A percentile compares a stretch with the other conserved stretches of the same genome.
Evolutionary conservation across 352 stramenopile species (phyloP).

Genomic region (Phytopythium sindhum): DNA sequence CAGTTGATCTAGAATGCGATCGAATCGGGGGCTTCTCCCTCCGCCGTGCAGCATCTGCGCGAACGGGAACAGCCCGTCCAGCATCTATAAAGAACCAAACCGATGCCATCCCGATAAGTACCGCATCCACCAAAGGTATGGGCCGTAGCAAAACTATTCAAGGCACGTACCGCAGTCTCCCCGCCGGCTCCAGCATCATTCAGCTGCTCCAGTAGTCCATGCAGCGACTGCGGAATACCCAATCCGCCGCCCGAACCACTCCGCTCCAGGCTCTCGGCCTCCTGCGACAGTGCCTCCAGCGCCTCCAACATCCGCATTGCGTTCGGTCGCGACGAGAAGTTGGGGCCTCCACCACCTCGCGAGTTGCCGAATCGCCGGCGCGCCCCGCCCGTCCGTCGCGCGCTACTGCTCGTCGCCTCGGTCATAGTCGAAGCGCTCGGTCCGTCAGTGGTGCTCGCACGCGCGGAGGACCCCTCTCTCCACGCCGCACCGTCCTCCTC

Average conservation of each 20-base stretch:
- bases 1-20: conserved; percentile 41
- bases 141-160: not conserved
- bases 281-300: conserved; percentile 45
- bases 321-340: conserved; percentile 11
- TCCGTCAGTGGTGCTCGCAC: not conserved
- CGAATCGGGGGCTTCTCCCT: conserved; percentile 28
- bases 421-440: not conserved
- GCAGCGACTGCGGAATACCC: conserved; percentile 39
- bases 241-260: conserved; percentile 11
- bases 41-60: conserved; percentile 43
- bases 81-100: conserved; percentile 8
- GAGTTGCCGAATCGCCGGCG: not conserved
- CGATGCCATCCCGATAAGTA: not conserved
- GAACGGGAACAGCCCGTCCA: conserved; percentile 50
- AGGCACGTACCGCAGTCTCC: conserved; percentile 1
- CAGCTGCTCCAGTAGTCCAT: conserved; percentile 32
- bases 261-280: conserved; percentile 16
- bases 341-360: not conserved
- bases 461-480: not conserved
- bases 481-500: too few species aligned
- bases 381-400: not conserved
- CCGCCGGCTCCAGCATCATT: conserved; percentile 10
- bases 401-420: not conserved
- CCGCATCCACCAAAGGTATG: not conserved
- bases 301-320: conserved; percentile 47